Evolutionary conservation across 192 early-diverging fungal genomes (phyloP).

Genomic region (Coemansia sp.): DNA sequence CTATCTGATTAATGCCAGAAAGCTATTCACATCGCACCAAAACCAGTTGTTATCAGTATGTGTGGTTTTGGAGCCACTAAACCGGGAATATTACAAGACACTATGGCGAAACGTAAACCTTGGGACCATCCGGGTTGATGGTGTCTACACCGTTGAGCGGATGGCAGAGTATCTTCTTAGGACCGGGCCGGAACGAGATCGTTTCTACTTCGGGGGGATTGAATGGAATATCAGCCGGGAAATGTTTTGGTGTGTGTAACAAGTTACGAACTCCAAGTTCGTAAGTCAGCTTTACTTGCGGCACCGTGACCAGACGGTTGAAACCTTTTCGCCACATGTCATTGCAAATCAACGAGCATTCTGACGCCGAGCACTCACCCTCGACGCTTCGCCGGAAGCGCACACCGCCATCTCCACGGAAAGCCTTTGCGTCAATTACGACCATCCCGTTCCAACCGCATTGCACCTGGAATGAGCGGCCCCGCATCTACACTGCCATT

Average conservation of each 20-base stretch:
- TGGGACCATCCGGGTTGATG: conserved; percentile 28
- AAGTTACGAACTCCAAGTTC: conserved; percentile 27
- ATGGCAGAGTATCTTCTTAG: conserved; percentile 32
- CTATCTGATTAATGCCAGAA: no score
- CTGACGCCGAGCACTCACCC: conserved; percentile 54
- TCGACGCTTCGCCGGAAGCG: conserved; percentile 25
- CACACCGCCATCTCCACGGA: conserved; percentile 15
- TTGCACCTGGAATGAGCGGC: conserved; percentile 5
- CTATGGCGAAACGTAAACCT: not conserved
- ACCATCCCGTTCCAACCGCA: conserved; percentile 59
- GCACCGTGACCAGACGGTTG: conserved; percentile 40
- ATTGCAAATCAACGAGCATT: conserved; percentile 56
- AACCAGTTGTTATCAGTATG: no score
- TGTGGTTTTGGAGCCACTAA: no score
- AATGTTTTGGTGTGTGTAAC: conserved; percentile 19
- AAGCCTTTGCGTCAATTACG: conserved; percentile 40
- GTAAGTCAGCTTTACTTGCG: conserved; percentile 46
- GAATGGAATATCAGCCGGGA: conserved; percentile 29
- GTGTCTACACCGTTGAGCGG: conserved; percentile 27
- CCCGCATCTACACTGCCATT: conserved; percentile 14
- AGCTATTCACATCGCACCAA: no score
- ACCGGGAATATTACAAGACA: not conserved
- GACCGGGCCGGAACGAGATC: conserved; percentile 29
- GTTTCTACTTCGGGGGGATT: not conserved
- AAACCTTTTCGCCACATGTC: conserved; percentile 46